Percentiles rank a stretch among this genome's conserved stretches.
Conservation (phyloP, 2,329 filamentous ascomycete species). For the Botrytis hyacinthi region DNA sequence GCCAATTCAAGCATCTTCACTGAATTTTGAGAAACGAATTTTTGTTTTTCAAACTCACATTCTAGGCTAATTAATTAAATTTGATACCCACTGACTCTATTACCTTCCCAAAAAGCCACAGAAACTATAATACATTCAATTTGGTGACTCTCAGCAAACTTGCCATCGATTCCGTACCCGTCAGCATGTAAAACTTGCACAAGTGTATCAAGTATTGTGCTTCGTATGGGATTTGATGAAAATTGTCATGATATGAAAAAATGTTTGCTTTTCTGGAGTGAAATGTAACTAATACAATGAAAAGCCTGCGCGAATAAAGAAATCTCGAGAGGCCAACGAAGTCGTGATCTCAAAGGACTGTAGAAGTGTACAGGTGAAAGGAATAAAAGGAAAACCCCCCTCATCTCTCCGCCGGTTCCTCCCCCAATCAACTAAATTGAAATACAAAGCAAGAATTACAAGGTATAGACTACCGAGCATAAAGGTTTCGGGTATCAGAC, state of each 20-base stretch:
- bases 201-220: background rate
- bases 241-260: background rate
- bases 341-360: background rate
- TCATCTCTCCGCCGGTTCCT: background rate
- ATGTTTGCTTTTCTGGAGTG: conserved; percentile 8
- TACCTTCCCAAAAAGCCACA: background rate
- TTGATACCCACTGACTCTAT: background rate
- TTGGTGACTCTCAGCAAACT: conserved; percentile 9
- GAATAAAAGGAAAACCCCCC: background rate
- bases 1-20: background rate
- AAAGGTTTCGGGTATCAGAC: background rate
- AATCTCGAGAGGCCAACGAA: background rate
- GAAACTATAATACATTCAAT: conserved; percentile 13
- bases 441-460: conserved; percentile 14
- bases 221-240: background rate
- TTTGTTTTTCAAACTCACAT: background rate
- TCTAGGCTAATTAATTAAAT: conserved; percentile 10
- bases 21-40: background rate
- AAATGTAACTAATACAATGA: conserved; percentile 14
- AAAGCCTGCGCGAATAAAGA: background rate
- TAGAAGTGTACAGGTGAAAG: conserved; percentile 11
- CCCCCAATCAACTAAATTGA: conserved; percentile 5
- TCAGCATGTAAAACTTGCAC: conserved; percentile 10
- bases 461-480: conserved; percentile 3
- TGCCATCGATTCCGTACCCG: conserved; percentile 1